A percentile compares a stretch with the other conserved stretches of the same genome.
Conservation (phyloP, 2,329 filamentous ascomycete genomes). For the Aspergillus sp. region DNA sequence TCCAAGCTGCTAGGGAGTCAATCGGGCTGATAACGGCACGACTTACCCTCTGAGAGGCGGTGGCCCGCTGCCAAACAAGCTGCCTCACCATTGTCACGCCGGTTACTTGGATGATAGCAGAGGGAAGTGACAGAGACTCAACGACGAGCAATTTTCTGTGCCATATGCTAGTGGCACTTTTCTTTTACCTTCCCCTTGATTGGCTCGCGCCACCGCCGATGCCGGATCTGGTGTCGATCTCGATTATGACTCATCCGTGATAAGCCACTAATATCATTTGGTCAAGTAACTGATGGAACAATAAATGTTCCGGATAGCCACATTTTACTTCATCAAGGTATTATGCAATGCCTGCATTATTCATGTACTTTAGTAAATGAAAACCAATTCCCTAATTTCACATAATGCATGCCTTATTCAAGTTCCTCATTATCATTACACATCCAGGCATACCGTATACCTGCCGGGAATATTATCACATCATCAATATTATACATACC, state of each 20-base stretch:
- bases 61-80: constrained; percentile 41
- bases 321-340: too few relatives aligned
- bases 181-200: constrained; percentile 15
- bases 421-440: too few relatives aligned
- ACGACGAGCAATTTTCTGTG: constrained; percentile 14
- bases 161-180: constrained; percentile 10
- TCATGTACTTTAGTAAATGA: too few relatives aligned
- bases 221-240: constrained; percentile 1
- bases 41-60: constrained; percentile 41
- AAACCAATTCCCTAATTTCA: too few relatives aligned
- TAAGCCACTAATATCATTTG: background rate
- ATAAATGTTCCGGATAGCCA: too few relatives aligned
- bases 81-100: constrained; percentile 41
- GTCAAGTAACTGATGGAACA: too few relatives aligned
- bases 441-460: too few relatives aligned
- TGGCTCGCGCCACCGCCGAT: constrained; percentile 11
- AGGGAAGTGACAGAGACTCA: constrained; percentile 7
- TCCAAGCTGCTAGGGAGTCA: background rate
- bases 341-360: too few relatives aligned
- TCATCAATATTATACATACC: too few relatives aligned
- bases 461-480: too few relatives aligned
- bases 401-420: too few relatives aligned
- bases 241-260: background rate
- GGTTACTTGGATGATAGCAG: constrained; percentile 13
- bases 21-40: background rate